Base-by-base conservation (phyloP, 1,284 basidiomycete species). In the Heliocybe sulcata region DNA sequence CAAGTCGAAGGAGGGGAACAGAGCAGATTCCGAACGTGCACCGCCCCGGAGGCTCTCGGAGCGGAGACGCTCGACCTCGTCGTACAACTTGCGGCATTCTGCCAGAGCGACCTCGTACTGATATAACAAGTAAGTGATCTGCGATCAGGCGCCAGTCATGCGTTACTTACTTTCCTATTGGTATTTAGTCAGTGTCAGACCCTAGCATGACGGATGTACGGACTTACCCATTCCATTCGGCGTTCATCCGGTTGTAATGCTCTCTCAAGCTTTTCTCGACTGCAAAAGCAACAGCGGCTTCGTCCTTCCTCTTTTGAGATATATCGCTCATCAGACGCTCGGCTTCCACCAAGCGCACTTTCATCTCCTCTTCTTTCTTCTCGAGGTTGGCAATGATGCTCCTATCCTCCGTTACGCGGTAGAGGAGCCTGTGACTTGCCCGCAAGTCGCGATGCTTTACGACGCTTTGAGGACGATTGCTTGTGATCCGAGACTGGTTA, bases 191-290 rank as follows among this genome's bases (percentile, higher is more conserved):
- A 25, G 12, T 26, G 47, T 49, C 20, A 19, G 4, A 10, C n/a
- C 8, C 47, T 20, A 14, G 6, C 12, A 25, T 26, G 8, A 29
- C 12, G 8, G 22, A 25, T 16, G 11, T 11, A 26, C 3, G 20
- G 26, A 53, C 52, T 53, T 35, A 53, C 52, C 19, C 33, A n/a
- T 35, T 35, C 52, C 52, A 53, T 22, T 53, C 52, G 16, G 27
- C 22, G 10, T 53, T 35, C 52, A 53, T 53, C 4, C 35, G 31
- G 12, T 38, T 25, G 31, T 29, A 29, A 35, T 53, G 52, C 22
- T 53, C 52, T 14, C 52, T 29, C 52, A 25, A 14, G 23, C 33
- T 45, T 35, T 27, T 53, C 52, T 53, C 52, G 11, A 53, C 35
- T 3, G 52, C 27, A 3, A 53, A n/a, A 19, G 52, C 52, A 3